Percentiles rank a stretch among this genome's conserved stretches.
phyloP scores from a whole-genome alignment of 2,329 filamentous ascomycete species.

The Sarocladium brachiariae region DNA sequence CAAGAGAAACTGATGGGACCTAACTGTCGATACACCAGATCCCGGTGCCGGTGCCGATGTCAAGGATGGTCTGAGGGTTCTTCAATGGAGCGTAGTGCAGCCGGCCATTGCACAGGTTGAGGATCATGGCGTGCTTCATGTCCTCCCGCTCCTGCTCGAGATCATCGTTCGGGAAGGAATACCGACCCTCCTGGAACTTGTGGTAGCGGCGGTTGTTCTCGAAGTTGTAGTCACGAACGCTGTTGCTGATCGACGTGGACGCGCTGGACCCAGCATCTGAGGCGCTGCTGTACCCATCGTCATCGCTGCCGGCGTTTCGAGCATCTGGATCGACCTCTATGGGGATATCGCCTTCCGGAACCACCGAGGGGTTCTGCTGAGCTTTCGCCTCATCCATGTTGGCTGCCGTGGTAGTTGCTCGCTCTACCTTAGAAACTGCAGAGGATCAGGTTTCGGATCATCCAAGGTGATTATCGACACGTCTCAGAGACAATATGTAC shows the following conservation, averaged over 20 bases:
- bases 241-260: slow-evolving; percentile 27
- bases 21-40: slow-evolving; percentile 40
- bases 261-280: slow-evolving; percentile 17
- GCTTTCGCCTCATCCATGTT: background rate
- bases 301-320: background rate
- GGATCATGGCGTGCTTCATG: slow-evolving; percentile 33
- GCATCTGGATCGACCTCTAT: background rate
- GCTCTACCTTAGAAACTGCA: too few relatives aligned
- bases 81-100: slow-evolving; percentile 36
- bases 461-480: too few relatives aligned
- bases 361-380: background rate
- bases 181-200: slow-evolving; percentile 32
- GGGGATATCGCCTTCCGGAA: background rate
- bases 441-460: too few relatives aligned
- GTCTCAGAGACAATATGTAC: too few relatives aligned
- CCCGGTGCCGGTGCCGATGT: slow-evolving; percentile 30
- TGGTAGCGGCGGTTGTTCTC: slow-evolving; percentile 37
- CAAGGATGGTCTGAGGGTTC: slow-evolving; percentile 29
- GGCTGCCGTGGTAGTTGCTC: background rate
- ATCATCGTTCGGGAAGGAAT: slow-evolving; percentile 36
- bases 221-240: slow-evolving; percentile 28
- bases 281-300: slow-evolving; percentile 11
- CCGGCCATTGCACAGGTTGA: slow-evolving; percentile 27
- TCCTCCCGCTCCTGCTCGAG: slow-evolving; percentile 37
- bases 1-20: slow-evolving; percentile 7